Percentiles rank a stretch among this genome's conserved stretches.
phyloP scores from a whole-genome alignment of 805 yeast genomes.

The Candida incommunis region DNA sequence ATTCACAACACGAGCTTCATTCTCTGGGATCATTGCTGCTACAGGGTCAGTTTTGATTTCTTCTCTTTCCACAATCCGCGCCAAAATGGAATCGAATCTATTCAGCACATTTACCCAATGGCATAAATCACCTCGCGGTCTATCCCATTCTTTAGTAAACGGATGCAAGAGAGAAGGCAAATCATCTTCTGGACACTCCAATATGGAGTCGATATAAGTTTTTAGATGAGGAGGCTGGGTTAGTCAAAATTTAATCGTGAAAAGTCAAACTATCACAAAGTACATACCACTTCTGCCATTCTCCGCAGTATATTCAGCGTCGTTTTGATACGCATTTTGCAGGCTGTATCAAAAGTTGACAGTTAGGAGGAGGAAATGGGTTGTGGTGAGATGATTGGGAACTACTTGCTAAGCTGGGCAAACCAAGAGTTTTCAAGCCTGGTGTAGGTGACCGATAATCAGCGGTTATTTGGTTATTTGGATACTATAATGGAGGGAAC shows the following conservation, averaged over 20 bases:
- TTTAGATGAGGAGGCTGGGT: neutral
- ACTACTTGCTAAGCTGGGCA: too few relatives aligned
- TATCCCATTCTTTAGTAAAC: constrained; percentile 30
- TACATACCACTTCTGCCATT: constrained; percentile 1
- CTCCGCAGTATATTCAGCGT: neutral
- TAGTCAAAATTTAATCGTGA: too few relatives aligned
- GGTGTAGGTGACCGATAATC: too few relatives aligned
- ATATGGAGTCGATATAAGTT: neutral
- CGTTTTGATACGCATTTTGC: neutral
- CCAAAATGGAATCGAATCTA: constrained; percentile 52
- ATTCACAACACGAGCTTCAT: constrained; percentile 35
- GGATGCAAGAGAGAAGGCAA: neutral
- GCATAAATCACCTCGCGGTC: constrained; percentile 53
- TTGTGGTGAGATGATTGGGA: too few relatives aligned
- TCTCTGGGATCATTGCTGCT: constrained; percentile 30
- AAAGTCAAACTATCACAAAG: too few relatives aligned
- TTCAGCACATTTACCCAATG: constrained; percentile 71
- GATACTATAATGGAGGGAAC: too few relatives aligned
- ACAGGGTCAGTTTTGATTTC: constrained; percentile 40
- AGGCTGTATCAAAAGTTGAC: neutral
- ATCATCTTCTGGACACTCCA: neutral
- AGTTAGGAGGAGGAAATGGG: neutral
- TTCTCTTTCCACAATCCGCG: constrained; percentile 19
- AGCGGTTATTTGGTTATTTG: too few relatives aligned
- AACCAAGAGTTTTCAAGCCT: too few relatives aligned